Conservation (phyloP, 106 monocot genomes). For the Phalaenopsis equestris region DNA sequence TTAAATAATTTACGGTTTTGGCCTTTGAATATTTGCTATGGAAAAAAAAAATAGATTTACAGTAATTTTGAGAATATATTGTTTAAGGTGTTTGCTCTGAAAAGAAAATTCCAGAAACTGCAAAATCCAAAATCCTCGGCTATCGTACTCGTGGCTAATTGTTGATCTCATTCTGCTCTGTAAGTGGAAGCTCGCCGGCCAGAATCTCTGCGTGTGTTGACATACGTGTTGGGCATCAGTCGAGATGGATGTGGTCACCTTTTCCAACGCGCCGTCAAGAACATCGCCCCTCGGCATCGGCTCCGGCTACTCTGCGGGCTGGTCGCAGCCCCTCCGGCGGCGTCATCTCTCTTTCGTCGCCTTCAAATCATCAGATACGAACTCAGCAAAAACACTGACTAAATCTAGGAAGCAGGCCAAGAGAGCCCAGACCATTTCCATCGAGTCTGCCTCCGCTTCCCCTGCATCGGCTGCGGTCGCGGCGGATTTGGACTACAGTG, state of each 20-base stretch:
- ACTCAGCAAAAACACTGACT: constrained; percentile 6
- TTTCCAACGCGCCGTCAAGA: constrained; percentile 39
- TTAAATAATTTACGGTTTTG: too few species aligned
- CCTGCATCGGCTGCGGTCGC: neutral
- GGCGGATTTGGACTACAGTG: constrained; percentile 56
- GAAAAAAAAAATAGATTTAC: too few species aligned
- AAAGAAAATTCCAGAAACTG: too few species aligned
- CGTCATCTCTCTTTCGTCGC: constrained; percentile 17
- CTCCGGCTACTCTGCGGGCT: constrained; percentile 9
- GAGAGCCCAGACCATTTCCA: constrained; percentile 22
- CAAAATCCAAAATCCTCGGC: too few species aligned
- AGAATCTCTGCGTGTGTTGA: too few species aligned
- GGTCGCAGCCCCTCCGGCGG: constrained; percentile 12
- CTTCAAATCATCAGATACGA: constrained; percentile 24
- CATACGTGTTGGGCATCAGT: too few species aligned
- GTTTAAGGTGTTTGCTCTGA: too few species aligned
- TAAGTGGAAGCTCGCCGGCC: too few species aligned
- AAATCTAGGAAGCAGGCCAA: constrained; percentile 14
- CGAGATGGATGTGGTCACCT: constrained; percentile 46
- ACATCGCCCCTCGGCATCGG: constrained; percentile 22
- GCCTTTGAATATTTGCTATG: too few species aligned
- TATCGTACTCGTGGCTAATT: too few species aligned
- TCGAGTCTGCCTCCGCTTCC: neutral
- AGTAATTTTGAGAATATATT: too few species aligned
- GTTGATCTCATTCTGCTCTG: too few species aligned